phyloP scores from a whole-genome alignment of 306 rosid genomes.

The Fagus crenata region DNA sequence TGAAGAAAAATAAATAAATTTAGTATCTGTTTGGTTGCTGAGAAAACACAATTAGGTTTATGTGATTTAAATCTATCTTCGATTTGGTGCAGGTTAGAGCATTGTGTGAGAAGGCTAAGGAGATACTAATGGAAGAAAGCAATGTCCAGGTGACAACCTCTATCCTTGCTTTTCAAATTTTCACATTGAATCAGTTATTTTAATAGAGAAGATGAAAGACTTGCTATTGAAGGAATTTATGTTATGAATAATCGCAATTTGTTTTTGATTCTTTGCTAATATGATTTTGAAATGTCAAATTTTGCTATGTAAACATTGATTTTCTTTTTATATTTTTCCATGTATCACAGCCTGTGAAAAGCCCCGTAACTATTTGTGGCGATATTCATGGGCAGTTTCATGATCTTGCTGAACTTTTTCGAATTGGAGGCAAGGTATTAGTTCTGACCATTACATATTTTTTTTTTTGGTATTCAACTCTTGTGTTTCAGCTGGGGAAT shows the following conservation, averaged over 20 bases:
- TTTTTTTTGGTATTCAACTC: constrained; percentile 35
- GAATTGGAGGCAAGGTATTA: constrained; percentile 98
- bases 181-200: not conserved
- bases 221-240: not conserved
- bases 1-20: not conserved
- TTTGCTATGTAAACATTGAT: constrained; percentile 28
- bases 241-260: not conserved
- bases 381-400: constrained; percentile 99
- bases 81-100: constrained; percentile 63
- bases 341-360: constrained; percentile 88
- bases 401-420: constrained; percentile 98
- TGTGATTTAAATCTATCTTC: constrained; percentile 27
- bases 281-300: constrained; percentile 11
- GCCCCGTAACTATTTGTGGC: constrained; percentile 99
- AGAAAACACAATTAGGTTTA: constrained; percentile 5
- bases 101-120: constrained; percentile 92
- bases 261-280: not conserved
- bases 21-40: constrained; percentile 23
- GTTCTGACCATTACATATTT: constrained; percentile 36
- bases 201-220: no score
- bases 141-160: constrained; percentile 81
- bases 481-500: constrained; percentile 45
- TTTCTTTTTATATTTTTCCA: constrained; percentile 16
- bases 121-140: constrained; percentile 91
- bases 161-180: constrained; percentile 29